A percentile compares a stretch with the other conserved stretches of the same genome.
These are phyloP conservation scores for Diospyros kaki DNA, from an alignment of 148 eudicot species.

Conservation along the genomic window DNA sequence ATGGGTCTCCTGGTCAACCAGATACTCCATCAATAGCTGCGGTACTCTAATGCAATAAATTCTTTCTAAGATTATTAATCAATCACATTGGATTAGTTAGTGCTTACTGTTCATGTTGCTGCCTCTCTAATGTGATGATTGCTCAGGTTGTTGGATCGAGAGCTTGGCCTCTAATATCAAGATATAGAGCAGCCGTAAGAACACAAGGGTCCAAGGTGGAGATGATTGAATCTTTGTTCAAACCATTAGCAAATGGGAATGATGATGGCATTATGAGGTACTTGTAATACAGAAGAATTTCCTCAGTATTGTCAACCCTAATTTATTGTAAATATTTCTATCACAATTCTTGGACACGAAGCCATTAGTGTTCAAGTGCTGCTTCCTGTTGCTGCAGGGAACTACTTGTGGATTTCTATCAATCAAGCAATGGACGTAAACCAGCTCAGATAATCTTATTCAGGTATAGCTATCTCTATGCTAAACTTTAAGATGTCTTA, in stretches of 20 bases:
- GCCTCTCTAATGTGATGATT: slow-evolving; percentile 4
- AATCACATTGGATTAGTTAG: not conserved
- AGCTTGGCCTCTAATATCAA: slow-evolving; percentile 87
- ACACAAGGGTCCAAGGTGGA: slow-evolving; percentile 83
- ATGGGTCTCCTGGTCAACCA: slow-evolving; percentile 77
- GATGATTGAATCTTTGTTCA: slow-evolving; percentile 74
- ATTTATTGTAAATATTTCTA: not conserved
- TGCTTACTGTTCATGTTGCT: not conserved
- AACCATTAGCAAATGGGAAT: slow-evolving; percentile 62
- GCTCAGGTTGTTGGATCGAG: slow-evolving; percentile 88
- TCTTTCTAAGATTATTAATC: not conserved
- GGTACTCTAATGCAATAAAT: slow-evolving; percentile 29
- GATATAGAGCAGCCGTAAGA: slow-evolving; percentile 81
- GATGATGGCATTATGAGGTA: slow-evolving; percentile 95
- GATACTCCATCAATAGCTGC: slow-evolving; percentile 91
- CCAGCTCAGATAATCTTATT: slow-evolving; percentile 80
- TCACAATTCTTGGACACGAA: not conserved
- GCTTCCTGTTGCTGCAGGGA: slow-evolving; percentile 47
- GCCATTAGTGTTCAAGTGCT: not conserved
- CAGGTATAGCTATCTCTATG: slow-evolving; percentile 44
- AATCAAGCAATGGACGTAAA: slow-evolving; percentile 60
- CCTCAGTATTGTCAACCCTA: not conserved
- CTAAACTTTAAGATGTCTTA: not conserved
- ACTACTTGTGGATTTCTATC: slow-evolving; percentile 66
- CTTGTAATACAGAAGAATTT: not conserved